These are phyloP conservation scores for Austroboletus eburneus DNA, from an alignment of 768 basidiomycete species.

Conservation along the genomic window DNA sequence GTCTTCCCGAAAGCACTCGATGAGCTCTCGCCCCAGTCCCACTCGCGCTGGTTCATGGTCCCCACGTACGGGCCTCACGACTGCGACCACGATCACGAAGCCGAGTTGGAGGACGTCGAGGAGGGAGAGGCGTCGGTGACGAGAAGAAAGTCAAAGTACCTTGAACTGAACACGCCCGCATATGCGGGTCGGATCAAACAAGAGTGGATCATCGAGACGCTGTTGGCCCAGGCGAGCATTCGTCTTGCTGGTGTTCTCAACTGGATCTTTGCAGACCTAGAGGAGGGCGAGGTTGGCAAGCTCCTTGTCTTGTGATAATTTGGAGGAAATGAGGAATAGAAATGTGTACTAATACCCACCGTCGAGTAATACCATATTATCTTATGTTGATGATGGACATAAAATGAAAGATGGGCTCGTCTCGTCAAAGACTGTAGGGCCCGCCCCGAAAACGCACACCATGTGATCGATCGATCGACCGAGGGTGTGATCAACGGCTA, in stretches of 20 bases:
- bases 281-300: neutral
- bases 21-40: slow-evolving; percentile 34
- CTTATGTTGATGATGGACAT: too few relatives aligned
- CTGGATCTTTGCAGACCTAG: slow-evolving; percentile 47
- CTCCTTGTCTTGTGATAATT: too few relatives aligned
- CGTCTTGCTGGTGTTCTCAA: slow-evolving; percentile 83
- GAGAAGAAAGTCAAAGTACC: slow-evolving; percentile 31
- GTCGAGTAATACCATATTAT: too few relatives aligned
- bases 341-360: too few relatives aligned
- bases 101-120: slow-evolving; percentile 1
- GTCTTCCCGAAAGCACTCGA: slow-evolving; percentile 77
- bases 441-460: too few relatives aligned
- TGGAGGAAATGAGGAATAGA: too few relatives aligned
- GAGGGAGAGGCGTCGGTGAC: neutral
- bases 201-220: slow-evolving; percentile 70
- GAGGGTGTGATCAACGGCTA: too few relatives aligned
- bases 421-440: too few relatives aligned
- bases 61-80: slow-evolving; percentile 2
- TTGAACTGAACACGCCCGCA: slow-evolving; percentile 78
- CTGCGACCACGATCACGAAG: neutral
- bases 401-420: too few relatives aligned
- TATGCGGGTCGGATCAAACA: slow-evolving; percentile 70
- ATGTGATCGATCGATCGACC: too few relatives aligned
- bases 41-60: neutral
- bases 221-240: slow-evolving; percentile 80